These are phyloP conservation scores for Backusella parvicylindrica DNA, from an alignment of 192 early-diverging fungal species.

Conservation along the genomic window DNA sequence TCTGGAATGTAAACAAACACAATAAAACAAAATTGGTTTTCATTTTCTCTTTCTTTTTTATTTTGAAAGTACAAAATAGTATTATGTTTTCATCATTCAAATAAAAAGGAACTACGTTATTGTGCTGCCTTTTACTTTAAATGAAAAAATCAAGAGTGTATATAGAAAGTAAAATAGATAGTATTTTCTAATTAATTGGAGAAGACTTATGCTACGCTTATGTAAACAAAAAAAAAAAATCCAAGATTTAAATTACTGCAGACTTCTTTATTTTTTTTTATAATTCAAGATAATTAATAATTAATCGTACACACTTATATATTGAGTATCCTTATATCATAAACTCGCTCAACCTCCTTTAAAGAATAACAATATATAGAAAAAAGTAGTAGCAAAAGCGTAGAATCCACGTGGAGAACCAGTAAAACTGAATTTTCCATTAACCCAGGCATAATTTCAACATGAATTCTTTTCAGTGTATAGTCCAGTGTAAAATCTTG, in stretches of 20 bases:
- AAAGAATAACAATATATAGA: neutral
- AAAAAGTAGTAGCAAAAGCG: neutral
- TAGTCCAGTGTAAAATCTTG: constrained; percentile 10
- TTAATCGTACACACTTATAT: neutral
- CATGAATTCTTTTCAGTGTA: constrained; percentile 1
- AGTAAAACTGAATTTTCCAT: neutral
- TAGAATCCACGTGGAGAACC: neutral
- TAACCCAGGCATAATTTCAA: constrained; percentile 12
- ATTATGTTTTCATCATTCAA: neutral
- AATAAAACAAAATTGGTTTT: neutral
- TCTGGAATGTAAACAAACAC: neutral
- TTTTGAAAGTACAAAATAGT: neutral
- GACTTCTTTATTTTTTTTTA: neutral
- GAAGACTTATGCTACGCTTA: neutral
- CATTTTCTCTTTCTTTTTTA: neutral
- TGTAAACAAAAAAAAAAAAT: neutral
- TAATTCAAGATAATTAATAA: neutral
- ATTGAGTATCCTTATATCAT: neutral
- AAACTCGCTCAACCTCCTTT: neutral
- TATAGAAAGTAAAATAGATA: neutral
- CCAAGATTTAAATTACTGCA: neutral
- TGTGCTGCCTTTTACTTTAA: neutral
- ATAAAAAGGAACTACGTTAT: neutral
- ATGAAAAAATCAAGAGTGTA: neutral
- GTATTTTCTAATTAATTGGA: neutral